Base-by-base conservation (phyloP, 805 yeast genomes). In the Sugiyamaella mastotermitis region DNA sequence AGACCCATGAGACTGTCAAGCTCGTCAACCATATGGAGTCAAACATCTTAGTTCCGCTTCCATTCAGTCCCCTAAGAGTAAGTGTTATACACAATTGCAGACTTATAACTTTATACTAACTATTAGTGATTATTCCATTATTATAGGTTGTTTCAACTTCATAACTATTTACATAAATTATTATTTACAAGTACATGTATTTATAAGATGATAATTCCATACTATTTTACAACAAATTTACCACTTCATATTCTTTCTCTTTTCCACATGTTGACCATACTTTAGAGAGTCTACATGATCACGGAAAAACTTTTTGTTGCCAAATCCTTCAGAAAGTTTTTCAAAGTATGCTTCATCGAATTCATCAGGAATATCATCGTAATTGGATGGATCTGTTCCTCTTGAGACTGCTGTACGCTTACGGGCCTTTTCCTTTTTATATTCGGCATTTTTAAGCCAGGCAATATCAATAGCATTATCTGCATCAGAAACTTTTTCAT, bases 1-100 rank as follows among this genome's bases (percentile, higher is more conserved):
- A 37, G 41, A 57, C 66, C 10, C 67, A 61, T 37, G 66, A 65
- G 38, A 65, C 70, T 2, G 68, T 65, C 20, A 56, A 59, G 49
- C 53, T 65, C 38, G 50, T 65, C 8, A 49, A 61, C 33, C 46
- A 48, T 22, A 65, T 65, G 70, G 57, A 61, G 31, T 48, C 64
- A 17, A 50, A 55, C 35, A 58, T 65, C 25, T 43, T 65, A 30
- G 66, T 65, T 4, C 68, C 70, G 3, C 47, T 66, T 35, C 48
- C 58, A 13, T 65, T 65, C 45, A 54, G 63, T 43, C 70, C 70
- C 7, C 46, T 65, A 21, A 62, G 55, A 45, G 40, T 37, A 22
- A 30, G 40, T 22, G 30, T n/a, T n/a, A n/a, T n/a, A n/a, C n/a
- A n/a, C n/a, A n/a, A n/a, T n/a, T n/a, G n/a, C n/a, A n/a, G n/a